A percentile compares a stretch with the other conserved stretches of the same genome.
Evolutionary conservation across 352 stramenopile species (phyloP).

Genomic region (Pythium rishiriense): DNA sequence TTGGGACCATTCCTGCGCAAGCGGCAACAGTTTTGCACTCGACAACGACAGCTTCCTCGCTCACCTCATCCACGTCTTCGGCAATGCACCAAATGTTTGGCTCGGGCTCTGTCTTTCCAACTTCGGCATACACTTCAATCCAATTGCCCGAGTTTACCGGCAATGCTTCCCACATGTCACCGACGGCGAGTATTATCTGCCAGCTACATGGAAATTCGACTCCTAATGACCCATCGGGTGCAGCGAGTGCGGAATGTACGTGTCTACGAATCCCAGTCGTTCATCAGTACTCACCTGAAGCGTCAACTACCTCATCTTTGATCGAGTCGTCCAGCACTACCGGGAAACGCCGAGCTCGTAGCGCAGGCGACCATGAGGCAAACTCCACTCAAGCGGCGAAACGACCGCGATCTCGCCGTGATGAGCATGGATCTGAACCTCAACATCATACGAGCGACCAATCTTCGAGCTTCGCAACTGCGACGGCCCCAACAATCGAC

Average conservation of each 20-base stretch:
- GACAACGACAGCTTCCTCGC: background rate
- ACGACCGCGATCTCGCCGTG: background rate
- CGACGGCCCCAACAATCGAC: background rate
- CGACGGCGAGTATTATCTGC: conserved; percentile 12
- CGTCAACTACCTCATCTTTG: background rate
- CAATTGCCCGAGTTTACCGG: background rate
- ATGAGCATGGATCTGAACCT: background rate
- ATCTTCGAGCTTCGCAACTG: background rate
- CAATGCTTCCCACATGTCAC: background rate
- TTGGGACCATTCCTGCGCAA: background rate
- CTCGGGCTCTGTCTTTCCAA: conserved; percentile 4
- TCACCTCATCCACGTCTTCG: background rate
- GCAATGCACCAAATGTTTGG: conserved; percentile 18
- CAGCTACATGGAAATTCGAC: conserved; percentile 12
- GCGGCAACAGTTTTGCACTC: background rate
- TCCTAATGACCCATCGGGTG: background rate
- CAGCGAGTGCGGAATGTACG: conserved; percentile 4
- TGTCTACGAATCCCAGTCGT: conserved; percentile 8
- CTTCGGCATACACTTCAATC: background rate
- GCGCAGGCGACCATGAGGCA: background rate
- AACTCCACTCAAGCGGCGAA: background rate
- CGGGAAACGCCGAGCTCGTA: conserved; percentile 4
- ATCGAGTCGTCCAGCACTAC: background rate
- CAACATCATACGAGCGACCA: background rate
- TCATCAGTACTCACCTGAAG: conserved; percentile 5